Evolutionary conservation across 176 grass and related monocot genomes (phyloP).

Genomic region (Themeda triandra): DNA sequence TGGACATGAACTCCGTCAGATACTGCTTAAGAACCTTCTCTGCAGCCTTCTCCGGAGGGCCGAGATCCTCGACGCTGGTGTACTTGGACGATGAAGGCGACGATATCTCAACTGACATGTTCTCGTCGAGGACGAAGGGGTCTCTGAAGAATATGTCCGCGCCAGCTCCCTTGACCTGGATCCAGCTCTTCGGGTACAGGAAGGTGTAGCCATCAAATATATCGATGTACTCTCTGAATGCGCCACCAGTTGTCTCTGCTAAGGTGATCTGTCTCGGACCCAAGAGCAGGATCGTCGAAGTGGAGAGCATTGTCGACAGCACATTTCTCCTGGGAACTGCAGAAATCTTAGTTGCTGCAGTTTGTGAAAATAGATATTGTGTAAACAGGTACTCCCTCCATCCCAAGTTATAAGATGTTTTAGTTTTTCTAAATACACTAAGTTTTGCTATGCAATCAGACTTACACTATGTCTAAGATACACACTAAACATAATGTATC

Average conservation of each 20-base stretch:
- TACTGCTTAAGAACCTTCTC: slow-evolving; percentile 73
- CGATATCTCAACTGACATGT: slow-evolving; percentile 75
- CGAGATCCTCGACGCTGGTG: slow-evolving; percentile 55
- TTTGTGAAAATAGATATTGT: not conserved
- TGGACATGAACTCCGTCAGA: slow-evolving; percentile 81
- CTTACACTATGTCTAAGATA: too few species aligned
- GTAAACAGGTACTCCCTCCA: not conserved
- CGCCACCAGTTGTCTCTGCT: slow-evolving; percentile 34
- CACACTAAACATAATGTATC: too few species aligned
- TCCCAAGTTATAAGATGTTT: too few species aligned
- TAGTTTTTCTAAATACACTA: too few species aligned
- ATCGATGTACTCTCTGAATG: slow-evolving; percentile 78
- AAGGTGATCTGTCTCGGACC: slow-evolving; percentile 22
- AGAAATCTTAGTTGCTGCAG: slow-evolving; percentile 41
- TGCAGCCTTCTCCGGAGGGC: slow-evolving; percentile 56
- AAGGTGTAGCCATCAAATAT: slow-evolving; percentile 79
- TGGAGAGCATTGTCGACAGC: slow-evolving; percentile 59
- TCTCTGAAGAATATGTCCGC: slow-evolving; percentile 77
- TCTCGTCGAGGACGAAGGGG: slow-evolving; percentile 68
- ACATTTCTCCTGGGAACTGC: slow-evolving; percentile 85
- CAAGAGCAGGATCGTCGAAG: slow-evolving; percentile 38
- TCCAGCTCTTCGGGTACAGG: slow-evolving; percentile 78
- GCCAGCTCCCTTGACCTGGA: slow-evolving; percentile 65
- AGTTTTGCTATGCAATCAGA: too few species aligned
- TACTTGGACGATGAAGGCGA: slow-evolving; percentile 84